phyloP scores from a whole-genome alignment of 257 asterid genomes.

The Eustoma russellianum region DNA sequence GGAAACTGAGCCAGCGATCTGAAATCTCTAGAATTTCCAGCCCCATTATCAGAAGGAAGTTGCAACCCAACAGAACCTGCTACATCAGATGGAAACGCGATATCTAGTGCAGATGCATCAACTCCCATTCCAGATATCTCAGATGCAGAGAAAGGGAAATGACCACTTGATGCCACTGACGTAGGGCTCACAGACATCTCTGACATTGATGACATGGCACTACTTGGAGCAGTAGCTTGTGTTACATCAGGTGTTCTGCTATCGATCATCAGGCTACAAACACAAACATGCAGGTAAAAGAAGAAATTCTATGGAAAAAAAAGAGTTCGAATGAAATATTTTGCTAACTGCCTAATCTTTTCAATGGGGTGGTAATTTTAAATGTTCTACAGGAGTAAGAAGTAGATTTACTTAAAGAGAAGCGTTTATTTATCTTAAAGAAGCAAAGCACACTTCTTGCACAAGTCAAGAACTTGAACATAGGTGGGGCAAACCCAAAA shows the following conservation, averaged over 20 bases:
- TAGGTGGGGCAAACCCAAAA: too few species aligned
- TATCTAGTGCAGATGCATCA: constrained; percentile 72
- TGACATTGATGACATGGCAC: constrained; percentile 62
- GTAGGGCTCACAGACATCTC: constrained; percentile 88
- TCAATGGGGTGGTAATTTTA: too few species aligned
- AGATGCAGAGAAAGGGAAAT: constrained; percentile 76
- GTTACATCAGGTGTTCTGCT: constrained; percentile 42
- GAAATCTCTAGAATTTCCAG: constrained; percentile 74
- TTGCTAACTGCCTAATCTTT: too few species aligned
- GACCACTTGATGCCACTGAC: constrained; percentile 87
- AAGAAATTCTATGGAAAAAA: too few species aligned
- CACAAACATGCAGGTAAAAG: background rate
- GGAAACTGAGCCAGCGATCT: constrained; percentile 81
- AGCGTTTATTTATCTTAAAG: too few species aligned
- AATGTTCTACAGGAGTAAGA: too few species aligned
- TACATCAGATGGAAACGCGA: constrained; percentile 75
- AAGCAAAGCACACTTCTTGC: too few species aligned
- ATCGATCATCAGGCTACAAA: constrained; percentile 63
- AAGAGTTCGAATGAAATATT: too few species aligned
- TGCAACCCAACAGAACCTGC: constrained; percentile 47
- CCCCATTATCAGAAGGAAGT: constrained; percentile 77
- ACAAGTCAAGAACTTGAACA: too few species aligned
- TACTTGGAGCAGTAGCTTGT: constrained; percentile 52
- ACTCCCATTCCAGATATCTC: constrained; percentile 84
- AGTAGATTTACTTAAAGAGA: too few species aligned